phyloP scores from a whole-genome alignment of 2,329 filamentous ascomycete species.

The Nothophoma quercina region DNA sequence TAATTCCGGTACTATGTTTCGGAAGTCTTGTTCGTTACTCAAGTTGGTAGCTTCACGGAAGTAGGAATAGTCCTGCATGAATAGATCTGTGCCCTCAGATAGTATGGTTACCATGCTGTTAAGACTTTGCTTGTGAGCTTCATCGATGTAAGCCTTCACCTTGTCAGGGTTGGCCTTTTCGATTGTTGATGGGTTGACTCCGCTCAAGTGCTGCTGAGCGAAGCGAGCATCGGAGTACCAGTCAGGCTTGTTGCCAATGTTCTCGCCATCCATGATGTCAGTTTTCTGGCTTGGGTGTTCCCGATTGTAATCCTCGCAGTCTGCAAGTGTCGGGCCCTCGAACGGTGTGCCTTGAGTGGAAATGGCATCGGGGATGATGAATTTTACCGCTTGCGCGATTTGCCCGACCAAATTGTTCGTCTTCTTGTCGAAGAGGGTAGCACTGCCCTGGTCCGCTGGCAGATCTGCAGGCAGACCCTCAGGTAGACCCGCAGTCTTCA shows the following conservation, averaged over 20 bases:
- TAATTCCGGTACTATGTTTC: slow-evolving; percentile 3
- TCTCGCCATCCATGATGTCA: slow-evolving; percentile 19
- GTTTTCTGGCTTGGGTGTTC: slow-evolving; percentile 12
- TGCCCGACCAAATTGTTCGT: not conserved
- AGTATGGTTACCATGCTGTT: slow-evolving; percentile 2
- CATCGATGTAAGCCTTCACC: not conserved
- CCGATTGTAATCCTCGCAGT: slow-evolving; percentile 16
- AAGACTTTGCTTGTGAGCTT: slow-evolving; percentile 9
- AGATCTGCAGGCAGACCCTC: too few relatives aligned
- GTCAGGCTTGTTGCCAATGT: slow-evolving; percentile 12
- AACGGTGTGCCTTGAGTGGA: slow-evolving; percentile 6
- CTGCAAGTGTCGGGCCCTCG: slow-evolving; percentile 12
- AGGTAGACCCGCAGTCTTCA: too few relatives aligned
- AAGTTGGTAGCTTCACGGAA: slow-evolving; percentile 11
- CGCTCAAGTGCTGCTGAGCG: slow-evolving; percentile 16
- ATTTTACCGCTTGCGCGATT: slow-evolving; percentile 1
- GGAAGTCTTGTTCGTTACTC: slow-evolving; percentile 1
- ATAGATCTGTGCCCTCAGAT: not conserved
- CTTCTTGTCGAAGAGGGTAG: slow-evolving; percentile 3
- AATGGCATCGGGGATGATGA: slow-evolving; percentile 12
- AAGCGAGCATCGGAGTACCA: slow-evolving; percentile 19
- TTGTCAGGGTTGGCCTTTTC: not conserved
- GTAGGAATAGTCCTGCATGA: slow-evolving; percentile 19
- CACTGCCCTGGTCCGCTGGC: too few relatives aligned
- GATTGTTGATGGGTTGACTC: slow-evolving; percentile 17